phyloP scores from a whole-genome alignment of 2,329 filamentous ascomycete species.

The Colletotrichum sp. region DNA sequence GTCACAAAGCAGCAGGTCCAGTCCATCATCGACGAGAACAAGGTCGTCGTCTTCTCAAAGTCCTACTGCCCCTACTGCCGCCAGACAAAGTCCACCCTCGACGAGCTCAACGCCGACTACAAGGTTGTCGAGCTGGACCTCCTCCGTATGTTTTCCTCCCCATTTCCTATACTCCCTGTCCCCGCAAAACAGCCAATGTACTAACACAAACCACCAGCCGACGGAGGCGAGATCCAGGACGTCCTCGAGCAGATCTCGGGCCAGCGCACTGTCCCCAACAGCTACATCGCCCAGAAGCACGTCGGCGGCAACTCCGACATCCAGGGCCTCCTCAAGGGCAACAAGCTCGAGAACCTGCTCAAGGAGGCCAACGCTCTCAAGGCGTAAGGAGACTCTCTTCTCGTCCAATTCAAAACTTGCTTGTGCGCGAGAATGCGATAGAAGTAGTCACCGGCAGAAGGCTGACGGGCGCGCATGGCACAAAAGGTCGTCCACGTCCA shows the following conservation, averaged over 20 bases:
- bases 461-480: not conserved
- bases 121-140: constrained; percentile 84
- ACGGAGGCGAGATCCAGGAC: constrained; percentile 82
- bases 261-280: constrained; percentile 93
- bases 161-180: no score
- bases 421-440: not conserved
- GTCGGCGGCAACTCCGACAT: constrained; percentile 97
- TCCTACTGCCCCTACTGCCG: constrained; percentile 95
- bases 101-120: constrained; percentile 73
- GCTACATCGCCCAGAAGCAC: constrained; percentile 89
- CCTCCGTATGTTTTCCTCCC: constrained; percentile 63
- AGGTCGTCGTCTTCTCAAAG: constrained; percentile 96
- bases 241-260: constrained; percentile 80
- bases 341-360: constrained; percentile 46
- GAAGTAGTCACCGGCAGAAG: not conserved
- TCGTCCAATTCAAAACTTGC: not conserved
- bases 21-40: constrained; percentile 85
- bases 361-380: constrained; percentile 46
- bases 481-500: not conserved
- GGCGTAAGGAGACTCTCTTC: constrained; percentile 35
- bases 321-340: constrained; percentile 57
- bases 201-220: constrained; percentile 56
- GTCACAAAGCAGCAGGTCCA: constrained; percentile 85
- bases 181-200: no score
- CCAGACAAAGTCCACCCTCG: constrained; percentile 77